These are phyloP conservation scores for Pyrus hybrid DNA, from an alignment of 331 rosid genomes.

Conservation along the genomic window DNA sequence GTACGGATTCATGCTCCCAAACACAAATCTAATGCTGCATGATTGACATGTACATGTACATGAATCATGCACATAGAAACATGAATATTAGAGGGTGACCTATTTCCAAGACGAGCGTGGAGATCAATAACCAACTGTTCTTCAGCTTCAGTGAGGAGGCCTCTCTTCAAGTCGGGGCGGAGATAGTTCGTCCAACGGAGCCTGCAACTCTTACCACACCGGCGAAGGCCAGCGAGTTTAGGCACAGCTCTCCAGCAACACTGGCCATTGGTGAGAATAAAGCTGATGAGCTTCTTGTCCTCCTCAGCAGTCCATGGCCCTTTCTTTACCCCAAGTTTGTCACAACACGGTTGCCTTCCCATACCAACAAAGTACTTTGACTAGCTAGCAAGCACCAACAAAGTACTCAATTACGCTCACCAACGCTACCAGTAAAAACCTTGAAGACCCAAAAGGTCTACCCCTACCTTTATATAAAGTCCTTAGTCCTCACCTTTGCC, in stretches of 20 bases:
- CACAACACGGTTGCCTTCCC: slow-evolving; percentile 99
- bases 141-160: slow-evolving; percentile 74
- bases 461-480: slow-evolving; percentile 49
- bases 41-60: not conserved
- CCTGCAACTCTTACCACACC: slow-evolving; percentile 94
- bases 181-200: slow-evolving; percentile 98
- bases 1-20: not conserved
- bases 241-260: slow-evolving; percentile 99
- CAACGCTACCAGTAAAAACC: slow-evolving; percentile 20
- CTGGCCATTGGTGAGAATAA: slow-evolving; percentile 94
- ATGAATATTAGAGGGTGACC: slow-evolving; percentile 32
- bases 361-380: slow-evolving; percentile 15
- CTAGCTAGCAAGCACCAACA: not conserved
- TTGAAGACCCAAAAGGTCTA: slow-evolving; percentile 52
- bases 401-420: slow-evolving; percentile 9
- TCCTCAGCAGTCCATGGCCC: slow-evolving; percentile 99
- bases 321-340: slow-evolving; percentile 92
- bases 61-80: not conserved
- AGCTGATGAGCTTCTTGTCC: slow-evolving; percentile 87
- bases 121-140: slow-evolving; percentile 88
- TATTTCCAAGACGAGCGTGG: slow-evolving; percentile 93
- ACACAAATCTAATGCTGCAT: not conserved
- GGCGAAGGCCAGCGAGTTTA: slow-evolving; percentile 90
- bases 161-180: slow-evolving; percentile 87
- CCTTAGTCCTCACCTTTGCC: slow-evolving; percentile 28